A percentile compares a stretch with the other conserved stretches of the same genome.
These are phyloP conservation scores for Aureobasidium melanogenum DNA, from an alignment of 2,329 filamentous ascomycete species.

Conservation along the genomic window DNA sequence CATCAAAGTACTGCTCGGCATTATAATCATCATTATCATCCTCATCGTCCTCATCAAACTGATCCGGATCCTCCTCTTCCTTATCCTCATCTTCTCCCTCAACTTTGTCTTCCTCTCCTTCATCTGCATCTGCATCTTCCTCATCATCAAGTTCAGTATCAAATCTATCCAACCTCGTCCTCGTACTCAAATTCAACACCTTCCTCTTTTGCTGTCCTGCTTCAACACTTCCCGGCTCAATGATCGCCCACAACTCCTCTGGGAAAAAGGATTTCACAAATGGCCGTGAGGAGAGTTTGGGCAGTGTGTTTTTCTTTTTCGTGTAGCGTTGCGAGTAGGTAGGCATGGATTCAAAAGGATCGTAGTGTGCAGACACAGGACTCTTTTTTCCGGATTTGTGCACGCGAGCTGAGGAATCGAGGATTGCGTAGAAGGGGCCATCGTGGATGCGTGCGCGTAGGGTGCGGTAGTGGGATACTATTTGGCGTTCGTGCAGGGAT, in stretches of 20 bases:
- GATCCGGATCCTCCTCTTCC: conserved; percentile 53
- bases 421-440: conserved; percentile 50
- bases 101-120: conserved; percentile 32
- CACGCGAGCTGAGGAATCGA: conserved; percentile 39
- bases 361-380: conserved; percentile 37
- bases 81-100: conserved; percentile 46
- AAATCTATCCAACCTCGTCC: conserved; percentile 10
- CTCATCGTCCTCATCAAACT: conserved; percentile 47
- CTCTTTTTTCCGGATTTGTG: conserved; percentile 21
- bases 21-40: conserved; percentile 54
- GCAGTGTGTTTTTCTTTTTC: conserved; percentile 46
- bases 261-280: conserved; percentile 53
- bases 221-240: conserved; percentile 30
- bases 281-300: conserved; percentile 44
- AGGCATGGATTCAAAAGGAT: conserved; percentile 54
- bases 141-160: conserved; percentile 28
- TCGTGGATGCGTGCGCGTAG: conserved; percentile 49
- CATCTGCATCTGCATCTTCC: conserved; percentile 31
- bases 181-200: not conserved
- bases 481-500: conserved; percentile 35
- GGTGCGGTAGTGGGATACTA: conserved; percentile 42
- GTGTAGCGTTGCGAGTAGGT: conserved; percentile 49
- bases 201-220: conserved; percentile 19
- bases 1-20: conserved; percentile 56
- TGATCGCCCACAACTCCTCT: conserved; percentile 45